Conservation (phyloP, 768 basidiomycete genomes). For the Stropharia rugosoannulata region DNA sequence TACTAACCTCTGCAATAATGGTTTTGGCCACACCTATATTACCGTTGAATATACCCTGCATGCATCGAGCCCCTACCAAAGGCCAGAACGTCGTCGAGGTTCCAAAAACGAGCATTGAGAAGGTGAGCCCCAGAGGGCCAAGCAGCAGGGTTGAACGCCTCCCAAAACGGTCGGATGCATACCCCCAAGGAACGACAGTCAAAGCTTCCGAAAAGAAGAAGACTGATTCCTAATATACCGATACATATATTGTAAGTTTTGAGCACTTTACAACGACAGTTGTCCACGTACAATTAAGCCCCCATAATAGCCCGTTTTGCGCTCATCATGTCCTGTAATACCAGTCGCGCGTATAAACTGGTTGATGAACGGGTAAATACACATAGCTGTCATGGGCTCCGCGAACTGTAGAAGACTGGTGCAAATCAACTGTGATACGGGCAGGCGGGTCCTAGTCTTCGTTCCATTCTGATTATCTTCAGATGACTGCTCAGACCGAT, state of each 20-base stretch:
- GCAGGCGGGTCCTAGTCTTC: conserved; percentile 34
- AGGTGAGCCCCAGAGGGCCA: conserved; percentile 38
- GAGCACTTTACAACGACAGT: not conserved
- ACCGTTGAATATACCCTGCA: conserved; percentile 40
- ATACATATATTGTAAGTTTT: not conserved
- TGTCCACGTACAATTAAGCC: conserved; percentile 31
- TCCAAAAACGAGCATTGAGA: conserved; percentile 42
- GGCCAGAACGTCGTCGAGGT: conserved; percentile 37
- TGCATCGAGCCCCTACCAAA: conserved; percentile 23
- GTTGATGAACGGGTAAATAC: conserved; percentile 48
- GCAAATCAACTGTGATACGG: conserved; percentile 37
- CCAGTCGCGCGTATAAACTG: conserved; percentile 44
- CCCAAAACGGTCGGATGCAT: conserved; percentile 41
- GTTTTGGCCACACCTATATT: conserved; percentile 41
- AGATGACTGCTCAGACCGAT: not conserved
- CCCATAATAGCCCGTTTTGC: conserved; percentile 46
- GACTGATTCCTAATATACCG: conserved; percentile 27
- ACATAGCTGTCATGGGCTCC: conserved; percentile 42
- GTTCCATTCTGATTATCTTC: not conserved
- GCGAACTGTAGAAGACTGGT: conserved; percentile 38
- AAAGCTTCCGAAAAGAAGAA: conserved; percentile 43
- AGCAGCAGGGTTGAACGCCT: conserved; percentile 42
- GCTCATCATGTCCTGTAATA: conserved; percentile 41
- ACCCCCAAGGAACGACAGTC: conserved; percentile 43
- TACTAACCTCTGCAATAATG: conserved; percentile 41